A percentile compares a stretch with the other conserved stretches of the same genome.
phyloP scores from a whole-genome alignment of 768 basidiomycete genomes.

The Multifurca ochricompacta region DNA sequence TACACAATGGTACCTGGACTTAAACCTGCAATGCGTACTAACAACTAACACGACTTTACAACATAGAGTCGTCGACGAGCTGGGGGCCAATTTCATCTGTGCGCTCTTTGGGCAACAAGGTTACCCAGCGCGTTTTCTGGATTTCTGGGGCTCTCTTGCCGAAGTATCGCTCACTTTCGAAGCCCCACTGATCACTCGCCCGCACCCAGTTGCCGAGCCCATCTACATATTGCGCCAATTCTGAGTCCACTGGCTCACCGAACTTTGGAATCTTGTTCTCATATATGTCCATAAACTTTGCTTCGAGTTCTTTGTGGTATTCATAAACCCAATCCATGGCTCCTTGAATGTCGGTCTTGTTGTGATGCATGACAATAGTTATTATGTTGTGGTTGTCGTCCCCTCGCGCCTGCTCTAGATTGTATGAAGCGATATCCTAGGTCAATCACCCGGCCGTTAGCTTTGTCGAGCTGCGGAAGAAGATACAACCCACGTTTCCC shows the following conservation, averaged over 20 bases:
- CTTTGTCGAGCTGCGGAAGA: neutral
- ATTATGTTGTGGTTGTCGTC: conserved; percentile 36
- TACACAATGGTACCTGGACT: neutral
- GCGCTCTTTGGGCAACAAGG: conserved; percentile 17
- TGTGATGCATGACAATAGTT: conserved; percentile 37
- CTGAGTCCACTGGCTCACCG: conserved; percentile 31
- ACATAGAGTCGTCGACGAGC: conserved; percentile 14
- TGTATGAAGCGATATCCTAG: conserved; percentile 30
- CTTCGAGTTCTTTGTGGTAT: conserved; percentile 27
- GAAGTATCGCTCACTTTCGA: conserved; percentile 28
- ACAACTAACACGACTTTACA: neutral
- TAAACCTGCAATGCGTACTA: too few species aligned
- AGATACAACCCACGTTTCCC: conserved; percentile 7
- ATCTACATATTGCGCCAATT: conserved; percentile 33
- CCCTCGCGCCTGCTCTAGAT: conserved; percentile 30
- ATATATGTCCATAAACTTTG: conserved; percentile 27
- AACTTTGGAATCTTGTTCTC: conserved; percentile 31
- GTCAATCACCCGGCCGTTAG: neutral
- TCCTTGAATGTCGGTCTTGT: conserved; percentile 28
- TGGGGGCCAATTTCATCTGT: conserved; percentile 17
- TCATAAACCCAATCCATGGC: conserved; percentile 31
- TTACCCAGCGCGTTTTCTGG: conserved; percentile 18
- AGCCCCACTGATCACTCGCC: conserved; percentile 36
- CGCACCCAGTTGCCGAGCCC: conserved; percentile 40
- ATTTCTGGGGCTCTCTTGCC: conserved; percentile 19